A percentile compares a stretch with the other conserved stretches of the same genome.
These are phyloP conservation scores for Xylariaceae sp. DNA, from an alignment of 2,329 filamentous ascomycete genomes.

Conservation along the genomic window DNA sequence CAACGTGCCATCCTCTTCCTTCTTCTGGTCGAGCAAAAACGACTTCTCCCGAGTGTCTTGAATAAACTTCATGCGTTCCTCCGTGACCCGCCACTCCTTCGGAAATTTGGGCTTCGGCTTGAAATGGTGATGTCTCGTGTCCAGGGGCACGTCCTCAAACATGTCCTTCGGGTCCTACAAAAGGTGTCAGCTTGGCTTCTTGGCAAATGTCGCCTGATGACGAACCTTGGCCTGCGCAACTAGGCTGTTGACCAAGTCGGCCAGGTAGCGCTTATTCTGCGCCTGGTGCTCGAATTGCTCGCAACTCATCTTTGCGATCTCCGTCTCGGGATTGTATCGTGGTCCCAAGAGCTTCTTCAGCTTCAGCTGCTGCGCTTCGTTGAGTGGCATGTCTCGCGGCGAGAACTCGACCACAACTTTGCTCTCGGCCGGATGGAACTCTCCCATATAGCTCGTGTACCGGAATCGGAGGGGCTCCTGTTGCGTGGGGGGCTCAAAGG, in stretches of 20 bases:
- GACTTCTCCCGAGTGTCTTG: constrained; percentile 52
- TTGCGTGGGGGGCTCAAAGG: constrained; percentile 67
- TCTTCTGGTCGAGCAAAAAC: constrained; percentile 50
- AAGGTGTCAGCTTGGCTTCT: neutral
- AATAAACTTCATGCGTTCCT: constrained; percentile 62
- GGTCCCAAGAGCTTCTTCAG: constrained; percentile 81
- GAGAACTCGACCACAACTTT: constrained; percentile 94
- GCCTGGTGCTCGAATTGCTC: constrained; percentile 85
- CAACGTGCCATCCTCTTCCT: constrained; percentile 48
- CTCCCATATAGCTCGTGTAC: constrained; percentile 95
- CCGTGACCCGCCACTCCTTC: constrained; percentile 74
- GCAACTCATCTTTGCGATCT: constrained; percentile 83
- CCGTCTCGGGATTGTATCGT: constrained; percentile 81
- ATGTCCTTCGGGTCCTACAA: constrained; percentile 65
- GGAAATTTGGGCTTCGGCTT: constrained; percentile 71
- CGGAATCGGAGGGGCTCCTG: constrained; percentile 81
- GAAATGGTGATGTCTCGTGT: constrained; percentile 76
- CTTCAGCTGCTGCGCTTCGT: constrained; percentile 66
- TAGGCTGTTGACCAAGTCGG: constrained; percentile 69
- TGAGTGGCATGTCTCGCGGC: constrained; percentile 67
- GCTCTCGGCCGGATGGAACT: constrained; percentile 81
- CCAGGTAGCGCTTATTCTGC: constrained; percentile 95
- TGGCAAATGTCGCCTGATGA: neutral
- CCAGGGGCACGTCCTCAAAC: constrained; percentile 85
- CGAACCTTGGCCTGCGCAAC: constrained; percentile 67